Evolutionary conservation across 1,139 yeast species (phyloP).

Genomic region (Pichia sp.): DNA sequence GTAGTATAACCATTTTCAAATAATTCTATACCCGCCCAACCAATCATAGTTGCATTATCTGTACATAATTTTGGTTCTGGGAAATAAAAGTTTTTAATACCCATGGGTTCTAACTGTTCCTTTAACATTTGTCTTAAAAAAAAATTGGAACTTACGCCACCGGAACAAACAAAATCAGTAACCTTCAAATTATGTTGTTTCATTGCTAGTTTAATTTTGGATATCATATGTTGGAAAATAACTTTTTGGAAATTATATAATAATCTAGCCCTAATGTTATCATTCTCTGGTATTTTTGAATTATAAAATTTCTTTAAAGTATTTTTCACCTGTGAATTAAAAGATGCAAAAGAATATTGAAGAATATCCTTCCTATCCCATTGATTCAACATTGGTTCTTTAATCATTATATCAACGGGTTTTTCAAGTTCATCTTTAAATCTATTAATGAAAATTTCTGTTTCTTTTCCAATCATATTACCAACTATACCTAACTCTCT

Average conservation of each 20-base stretch:
- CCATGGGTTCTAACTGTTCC: conserved; percentile 30
- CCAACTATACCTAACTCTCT: conserved; percentile 75
- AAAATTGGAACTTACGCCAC: conserved; percentile 85
- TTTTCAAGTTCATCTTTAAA: conserved; percentile 23
- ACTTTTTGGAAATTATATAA: conserved; percentile 62
- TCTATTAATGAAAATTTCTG: conserved; percentile 51
- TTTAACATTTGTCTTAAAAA: conserved; percentile 48
- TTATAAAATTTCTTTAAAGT: conserved; percentile 25
- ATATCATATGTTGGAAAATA: conserved; percentile 64
- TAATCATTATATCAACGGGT: conserved; percentile 35
- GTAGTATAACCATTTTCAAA: conserved; percentile 51
- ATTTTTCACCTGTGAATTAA: conserved; percentile 50
- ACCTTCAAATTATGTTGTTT: conserved; percentile 35
- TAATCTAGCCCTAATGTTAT: conserved; percentile 33
- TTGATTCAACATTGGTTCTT: conserved; percentile 48
- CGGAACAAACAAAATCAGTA: conserved; percentile 65
- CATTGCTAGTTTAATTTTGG: conserved; percentile 53
- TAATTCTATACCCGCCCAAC: conserved; percentile 91
- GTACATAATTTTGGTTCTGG: conserved; percentile 76
- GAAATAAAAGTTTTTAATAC: conserved; percentile 41
- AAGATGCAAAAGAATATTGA: conserved; percentile 76
- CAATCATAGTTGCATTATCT: conserved; percentile 95
- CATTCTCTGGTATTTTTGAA: conserved; percentile 20
- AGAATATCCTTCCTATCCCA: conserved; percentile 38
- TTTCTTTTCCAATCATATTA: conserved; percentile 76